These are phyloP conservation scores for Chaetomium fimeti DNA, from an alignment of 495 filamentous ascomycete species.

Conservation along the genomic window DNA sequence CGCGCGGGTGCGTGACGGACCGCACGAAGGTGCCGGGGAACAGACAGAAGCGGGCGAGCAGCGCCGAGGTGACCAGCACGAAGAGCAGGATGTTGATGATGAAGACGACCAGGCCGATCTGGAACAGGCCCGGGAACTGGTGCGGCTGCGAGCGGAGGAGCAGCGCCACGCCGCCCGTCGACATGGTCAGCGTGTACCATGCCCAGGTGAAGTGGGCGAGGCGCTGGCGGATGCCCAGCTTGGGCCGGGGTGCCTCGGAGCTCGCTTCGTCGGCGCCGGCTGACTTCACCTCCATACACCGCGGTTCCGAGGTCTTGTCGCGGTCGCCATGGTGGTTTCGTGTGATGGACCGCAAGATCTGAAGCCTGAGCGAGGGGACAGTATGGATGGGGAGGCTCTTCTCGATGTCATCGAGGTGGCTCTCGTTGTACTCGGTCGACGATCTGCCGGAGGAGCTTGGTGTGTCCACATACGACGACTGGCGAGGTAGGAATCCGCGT, in stretches of 20 bases:
- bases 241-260: slow-evolving; percentile 12
- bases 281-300: slow-evolving; percentile 7
- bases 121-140: slow-evolving; percentile 55
- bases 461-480: not conserved
- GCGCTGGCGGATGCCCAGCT: slow-evolving; percentile 36
- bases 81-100: slow-evolving; percentile 64
- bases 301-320: not conserved
- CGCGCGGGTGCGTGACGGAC: slow-evolving; percentile 60
- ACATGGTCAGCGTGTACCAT: slow-evolving; percentile 70
- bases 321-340: not conserved
- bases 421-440: slow-evolving; percentile 7
- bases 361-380: slow-evolving; percentile 14
- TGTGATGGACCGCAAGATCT: not conserved
- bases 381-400: slow-evolving; percentile 20
- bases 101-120: slow-evolving; percentile 63
- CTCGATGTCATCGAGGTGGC: slow-evolving; percentile 19
- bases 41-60: slow-evolving; percentile 58
- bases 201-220: slow-evolving; percentile 71
- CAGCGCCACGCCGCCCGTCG: slow-evolving; percentile 64
- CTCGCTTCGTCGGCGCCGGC: not conserved
- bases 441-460: slow-evolving; percentile 4
- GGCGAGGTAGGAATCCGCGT: not conserved
- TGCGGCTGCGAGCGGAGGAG: slow-evolving; percentile 59
- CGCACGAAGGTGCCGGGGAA: slow-evolving; percentile 50
- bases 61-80: slow-evolving; percentile 48